These are phyloP conservation scores for Funneliformis mosseae DNA, from an alignment of 192 early-diverging fungal genomes.

Conservation along the genomic window DNA sequence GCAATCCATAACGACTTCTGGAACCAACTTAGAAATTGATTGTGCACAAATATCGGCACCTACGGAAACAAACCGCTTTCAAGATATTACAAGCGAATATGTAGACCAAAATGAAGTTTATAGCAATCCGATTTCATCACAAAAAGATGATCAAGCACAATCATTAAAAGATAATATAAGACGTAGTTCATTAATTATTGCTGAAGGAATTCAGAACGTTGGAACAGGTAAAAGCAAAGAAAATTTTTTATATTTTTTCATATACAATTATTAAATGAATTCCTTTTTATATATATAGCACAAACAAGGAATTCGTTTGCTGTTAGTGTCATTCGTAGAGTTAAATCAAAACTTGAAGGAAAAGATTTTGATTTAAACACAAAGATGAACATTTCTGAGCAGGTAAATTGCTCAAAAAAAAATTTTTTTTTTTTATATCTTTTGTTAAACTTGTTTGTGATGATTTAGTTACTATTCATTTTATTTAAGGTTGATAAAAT, in stretches of 20 bases:
- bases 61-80: neutral
- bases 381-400: constrained; percentile 63
- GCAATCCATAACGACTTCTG: neutral
- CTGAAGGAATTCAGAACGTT: neutral
- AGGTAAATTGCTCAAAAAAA: constrained; percentile 44
- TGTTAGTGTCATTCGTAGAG: constrained; percentile 60
- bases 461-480: neutral
- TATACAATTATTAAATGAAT: neutral
- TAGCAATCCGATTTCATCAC: neutral
- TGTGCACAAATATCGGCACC: neutral
- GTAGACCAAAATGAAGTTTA: neutral
- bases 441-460: neutral
- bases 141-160: neutral
- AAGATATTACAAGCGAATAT: neutral
- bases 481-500: constrained; percentile 55
- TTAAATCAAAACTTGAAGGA: constrained; percentile 70
- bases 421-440: neutral
- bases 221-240: neutral
- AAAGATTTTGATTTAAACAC: constrained; percentile 53
- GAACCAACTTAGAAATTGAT: neutral
- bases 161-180: neutral
- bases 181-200: neutral
- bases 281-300: constrained; percentile 28
- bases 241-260: neutral
- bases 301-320: constrained; percentile 63